phyloP scores from a whole-genome alignment of 768 basidiomycete species.

The Suillus sp. region DNA sequence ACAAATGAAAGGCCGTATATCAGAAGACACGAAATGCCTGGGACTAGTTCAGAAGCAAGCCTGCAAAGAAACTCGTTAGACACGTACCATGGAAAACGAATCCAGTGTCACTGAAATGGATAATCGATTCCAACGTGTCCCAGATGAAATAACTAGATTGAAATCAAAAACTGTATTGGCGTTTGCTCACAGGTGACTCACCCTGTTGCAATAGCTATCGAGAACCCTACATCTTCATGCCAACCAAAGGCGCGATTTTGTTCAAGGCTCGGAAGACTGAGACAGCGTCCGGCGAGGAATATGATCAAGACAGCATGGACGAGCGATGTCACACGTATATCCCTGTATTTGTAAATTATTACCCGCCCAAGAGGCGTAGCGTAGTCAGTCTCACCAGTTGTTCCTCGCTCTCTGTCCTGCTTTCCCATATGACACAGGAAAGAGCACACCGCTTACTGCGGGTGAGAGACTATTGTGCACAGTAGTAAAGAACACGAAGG shows the following conservation, averaged over 20 bases:
- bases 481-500: constrained; percentile 58
- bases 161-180: not conserved
- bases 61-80: not conserved
- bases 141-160: constrained; percentile 72
- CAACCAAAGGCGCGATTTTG: constrained; percentile 79
- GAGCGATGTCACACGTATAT: constrained; percentile 71
- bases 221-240: constrained; percentile 55
- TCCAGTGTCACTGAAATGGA: constrained; percentile 70
- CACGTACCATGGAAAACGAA: constrained; percentile 74
- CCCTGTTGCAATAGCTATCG: constrained; percentile 74
- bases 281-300: constrained; percentile 57
- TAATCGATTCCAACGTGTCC: constrained; percentile 72
- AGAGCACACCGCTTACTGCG: constrained; percentile 46
- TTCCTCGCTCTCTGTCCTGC: constrained; percentile 50
- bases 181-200: constrained; percentile 32
- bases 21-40: constrained; percentile 61
- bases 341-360: constrained; percentile 43
- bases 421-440: constrained; percentile 51
- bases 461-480: constrained; percentile 65
- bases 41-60: constrained; percentile 11
- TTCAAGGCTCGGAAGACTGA: constrained; percentile 48
- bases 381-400: constrained; percentile 53
- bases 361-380: not conserved
- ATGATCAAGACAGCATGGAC: constrained; percentile 70
- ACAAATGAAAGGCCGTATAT: constrained; percentile 77